Evolutionary conservation across 148 eudicot species (phyloP).

Genomic region (Agrostemma githago): DNA sequence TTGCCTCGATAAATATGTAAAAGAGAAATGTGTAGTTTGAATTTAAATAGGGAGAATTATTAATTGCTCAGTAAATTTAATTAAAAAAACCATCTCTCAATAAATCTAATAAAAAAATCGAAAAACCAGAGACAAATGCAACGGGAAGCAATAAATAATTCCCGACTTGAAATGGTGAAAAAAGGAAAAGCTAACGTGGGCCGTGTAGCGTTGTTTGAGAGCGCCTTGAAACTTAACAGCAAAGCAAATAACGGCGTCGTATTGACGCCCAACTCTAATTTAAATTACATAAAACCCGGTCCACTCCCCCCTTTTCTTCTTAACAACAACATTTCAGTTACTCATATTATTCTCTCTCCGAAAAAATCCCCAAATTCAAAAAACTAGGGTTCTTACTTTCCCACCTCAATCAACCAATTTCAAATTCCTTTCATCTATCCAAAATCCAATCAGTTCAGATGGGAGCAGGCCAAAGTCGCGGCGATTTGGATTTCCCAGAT

Average conservation of each 20-base stretch:
- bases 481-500: constrained; percentile 15
- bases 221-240: background rate
- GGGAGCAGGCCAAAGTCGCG: constrained; percentile 15
- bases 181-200: background rate
- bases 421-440: background rate
- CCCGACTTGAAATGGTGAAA: background rate
- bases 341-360: background rate
- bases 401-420: background rate
- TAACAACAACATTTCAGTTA: background rate
- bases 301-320: background rate
- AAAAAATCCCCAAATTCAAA: background rate
- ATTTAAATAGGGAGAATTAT: too few relatives aligned
- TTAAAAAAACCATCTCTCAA: too few relatives aligned
- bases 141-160: background rate
- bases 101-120: too few relatives aligned
- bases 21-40: too few relatives aligned
- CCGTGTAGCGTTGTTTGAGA: background rate
- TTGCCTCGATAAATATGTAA: too few relatives aligned
- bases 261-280: constrained; percentile 5
- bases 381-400: constrained; percentile 1
- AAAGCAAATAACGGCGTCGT: constrained; percentile 6
- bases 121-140: background rate
- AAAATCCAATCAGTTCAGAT: background rate
- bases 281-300: background rate
- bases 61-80: too few relatives aligned